These are phyloP conservation scores for Sclerotinia sclerotiorum DNA, from an alignment of 2,329 filamentous ascomycete genomes.

Conservation along the genomic window DNA sequence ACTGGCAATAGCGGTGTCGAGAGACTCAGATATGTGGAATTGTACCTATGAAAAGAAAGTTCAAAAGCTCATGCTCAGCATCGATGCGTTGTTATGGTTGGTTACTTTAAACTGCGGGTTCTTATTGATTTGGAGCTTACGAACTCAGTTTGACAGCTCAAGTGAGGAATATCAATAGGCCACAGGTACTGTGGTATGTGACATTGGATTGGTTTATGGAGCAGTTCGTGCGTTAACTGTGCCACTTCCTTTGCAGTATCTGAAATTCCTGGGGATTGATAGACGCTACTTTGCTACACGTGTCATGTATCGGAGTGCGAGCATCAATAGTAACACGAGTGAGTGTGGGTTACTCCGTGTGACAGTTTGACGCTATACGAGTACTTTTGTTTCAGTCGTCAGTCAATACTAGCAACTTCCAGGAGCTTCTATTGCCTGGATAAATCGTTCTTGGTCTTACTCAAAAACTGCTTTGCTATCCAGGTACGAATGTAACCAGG, in stretches of 20 bases:
- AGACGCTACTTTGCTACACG: neutral
- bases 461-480: neutral
- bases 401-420: neutral
- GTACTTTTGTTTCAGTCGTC: neutral
- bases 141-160: neutral
- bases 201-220: neutral
- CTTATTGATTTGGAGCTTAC: neutral
- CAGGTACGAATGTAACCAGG: conserved; percentile 1
- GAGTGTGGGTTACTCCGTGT: too few relatives aligned
- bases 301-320: too few relatives aligned
- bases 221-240: neutral
- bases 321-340: too few relatives aligned
- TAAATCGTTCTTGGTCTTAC: neutral
- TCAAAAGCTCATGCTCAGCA: neutral
- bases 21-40: neutral
- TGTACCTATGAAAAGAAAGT: neutral
- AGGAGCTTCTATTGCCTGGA: conserved; percentile 5
- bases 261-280: neutral
- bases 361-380: neutral
- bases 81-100: neutral
- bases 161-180: neutral
- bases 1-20: neutral
- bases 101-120: conserved; percentile 5
- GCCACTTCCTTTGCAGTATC: neutral
- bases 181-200: neutral